A percentile compares a stretch with the other conserved stretches of the same genome.
Evolutionary conservation across 2,329 filamentous ascomycete genomes (phyloP).

Genomic region (Scedosporium minutisporum): DNA sequence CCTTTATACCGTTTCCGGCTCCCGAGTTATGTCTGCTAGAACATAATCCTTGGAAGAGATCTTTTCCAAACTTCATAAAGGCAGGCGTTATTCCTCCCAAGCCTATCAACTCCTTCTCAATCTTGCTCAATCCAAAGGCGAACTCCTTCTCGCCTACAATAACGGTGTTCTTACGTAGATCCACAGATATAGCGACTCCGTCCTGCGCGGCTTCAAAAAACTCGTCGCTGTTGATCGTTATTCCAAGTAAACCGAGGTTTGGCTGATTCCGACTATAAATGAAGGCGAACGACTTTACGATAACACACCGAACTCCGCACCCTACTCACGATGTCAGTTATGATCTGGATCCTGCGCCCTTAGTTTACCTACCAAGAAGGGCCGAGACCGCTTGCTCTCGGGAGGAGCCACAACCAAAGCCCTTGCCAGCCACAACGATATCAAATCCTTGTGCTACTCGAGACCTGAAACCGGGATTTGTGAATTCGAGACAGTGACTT

Average conservation of each 20-base stretch:
- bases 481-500: constrained; percentile 24
- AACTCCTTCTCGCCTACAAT: constrained; percentile 17
- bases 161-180: background rate
- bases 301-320: constrained; percentile 28
- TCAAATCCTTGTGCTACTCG: constrained; percentile 19
- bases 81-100: constrained; percentile 27
- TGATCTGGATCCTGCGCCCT: no score
- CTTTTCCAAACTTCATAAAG: constrained; percentile 27
- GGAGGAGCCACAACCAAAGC: constrained; percentile 35
- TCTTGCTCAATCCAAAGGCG: constrained; percentile 24
- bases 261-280: constrained; percentile 36
- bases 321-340: background rate
- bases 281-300: constrained; percentile 34
- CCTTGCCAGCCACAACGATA: constrained; percentile 34
- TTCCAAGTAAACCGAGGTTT: constrained; percentile 32
- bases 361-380: constrained; percentile 18
- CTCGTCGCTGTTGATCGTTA: constrained; percentile 27
- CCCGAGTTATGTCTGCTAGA: background rate
- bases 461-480: background rate
- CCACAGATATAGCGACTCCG: background rate
- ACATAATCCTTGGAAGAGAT: constrained; percentile 18
- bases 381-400: constrained; percentile 32
- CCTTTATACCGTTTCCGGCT: background rate
- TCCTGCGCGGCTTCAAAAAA: background rate
- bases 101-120: constrained; percentile 27